Evolutionary conservation across 495 filamentous ascomycete genomes (phyloP).

Genomic region (Penicillium robsamsonii): DNA sequence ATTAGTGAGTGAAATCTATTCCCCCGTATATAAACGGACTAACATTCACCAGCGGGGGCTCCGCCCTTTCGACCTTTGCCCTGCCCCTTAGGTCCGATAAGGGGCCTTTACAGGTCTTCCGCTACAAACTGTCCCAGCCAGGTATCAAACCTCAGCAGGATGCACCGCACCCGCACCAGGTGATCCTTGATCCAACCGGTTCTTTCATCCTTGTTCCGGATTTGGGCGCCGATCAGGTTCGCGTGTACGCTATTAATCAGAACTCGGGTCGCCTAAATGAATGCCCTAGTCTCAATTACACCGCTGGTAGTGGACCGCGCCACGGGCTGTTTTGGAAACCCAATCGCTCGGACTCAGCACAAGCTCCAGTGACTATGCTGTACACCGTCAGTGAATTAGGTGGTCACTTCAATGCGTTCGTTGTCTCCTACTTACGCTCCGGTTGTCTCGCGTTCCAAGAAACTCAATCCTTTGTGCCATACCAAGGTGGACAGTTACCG

Average conservation of each 20-base stretch:
- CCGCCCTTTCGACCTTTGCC: not conserved
- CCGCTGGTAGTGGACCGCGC: not conserved
- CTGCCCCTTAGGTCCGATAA: not conserved
- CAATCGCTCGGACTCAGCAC: not conserved
- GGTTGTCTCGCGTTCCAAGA: not conserved
- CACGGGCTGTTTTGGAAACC: not conserved
- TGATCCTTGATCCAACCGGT: not conserved
- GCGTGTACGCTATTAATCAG: not conserved
- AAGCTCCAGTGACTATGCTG: not conserved
- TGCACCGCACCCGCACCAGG: not conserved
- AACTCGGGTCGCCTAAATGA: not conserved
- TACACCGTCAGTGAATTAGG: not conserved
- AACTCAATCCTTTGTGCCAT: not conserved
- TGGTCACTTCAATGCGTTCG: not conserved
- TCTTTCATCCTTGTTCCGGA: not conserved
- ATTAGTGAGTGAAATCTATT: not conserved
- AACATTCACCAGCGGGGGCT: not conserved
- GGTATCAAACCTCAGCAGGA: not conserved
- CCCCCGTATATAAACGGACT: not conserved
- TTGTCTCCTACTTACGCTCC: not conserved
- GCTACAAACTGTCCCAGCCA: not conserved
- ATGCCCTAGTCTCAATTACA: not conserved
- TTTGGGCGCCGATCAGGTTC: not conserved
- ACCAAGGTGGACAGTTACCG: not conserved
- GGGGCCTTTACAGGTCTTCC: not conserved